These are phyloP conservation scores for Leishmania major DNA, from an alignment of 208 protist genomes.

Conservation along the genomic window DNA sequence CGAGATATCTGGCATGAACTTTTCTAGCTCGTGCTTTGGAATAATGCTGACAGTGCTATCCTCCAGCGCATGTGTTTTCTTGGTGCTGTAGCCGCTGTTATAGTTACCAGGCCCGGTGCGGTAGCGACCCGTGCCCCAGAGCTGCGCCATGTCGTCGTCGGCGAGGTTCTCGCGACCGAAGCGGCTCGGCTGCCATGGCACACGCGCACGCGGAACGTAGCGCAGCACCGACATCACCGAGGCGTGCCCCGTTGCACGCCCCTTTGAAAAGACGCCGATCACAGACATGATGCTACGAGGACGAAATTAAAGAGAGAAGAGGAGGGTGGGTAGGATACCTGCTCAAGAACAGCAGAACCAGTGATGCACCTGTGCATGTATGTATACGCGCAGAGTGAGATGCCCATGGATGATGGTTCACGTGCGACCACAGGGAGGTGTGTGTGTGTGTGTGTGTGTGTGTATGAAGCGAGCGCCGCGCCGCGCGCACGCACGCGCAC, in stretches of 20 bases:
- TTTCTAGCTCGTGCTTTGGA: slow-evolving; percentile 89
- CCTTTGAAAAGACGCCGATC: slow-evolving; percentile 78
- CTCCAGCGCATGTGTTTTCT: slow-evolving; percentile 80
- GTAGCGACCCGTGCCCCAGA: slow-evolving; percentile 85
- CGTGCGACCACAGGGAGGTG: background rate
- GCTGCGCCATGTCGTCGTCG: slow-evolving; percentile 60
- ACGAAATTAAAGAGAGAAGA: background rate
- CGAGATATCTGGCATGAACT: slow-evolving; percentile 92
- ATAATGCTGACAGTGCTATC: slow-evolving; percentile 82
- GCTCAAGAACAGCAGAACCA: background rate
- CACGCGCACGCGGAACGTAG: slow-evolving; percentile 87
- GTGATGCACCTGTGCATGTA: background rate
- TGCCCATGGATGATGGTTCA: background rate
- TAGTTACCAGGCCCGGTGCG: slow-evolving; percentile 78
- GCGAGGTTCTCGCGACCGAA: slow-evolving; percentile 87
- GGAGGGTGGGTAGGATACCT: background rate
- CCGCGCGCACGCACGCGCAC: background rate
- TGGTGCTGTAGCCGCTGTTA: slow-evolving; percentile 92
- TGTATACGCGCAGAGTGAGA: background rate
- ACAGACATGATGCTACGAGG: slow-evolving; percentile 55
- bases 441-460: background rate
- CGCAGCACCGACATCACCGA: slow-evolving; percentile 68
- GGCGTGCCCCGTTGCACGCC: slow-evolving; percentile 60
- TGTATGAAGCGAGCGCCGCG: background rate
- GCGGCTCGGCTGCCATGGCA: slow-evolving; percentile 88